phyloP scores from a whole-genome alignment of 2,329 filamentous ascomycete genomes.

The Fusarium sp. region DNA sequence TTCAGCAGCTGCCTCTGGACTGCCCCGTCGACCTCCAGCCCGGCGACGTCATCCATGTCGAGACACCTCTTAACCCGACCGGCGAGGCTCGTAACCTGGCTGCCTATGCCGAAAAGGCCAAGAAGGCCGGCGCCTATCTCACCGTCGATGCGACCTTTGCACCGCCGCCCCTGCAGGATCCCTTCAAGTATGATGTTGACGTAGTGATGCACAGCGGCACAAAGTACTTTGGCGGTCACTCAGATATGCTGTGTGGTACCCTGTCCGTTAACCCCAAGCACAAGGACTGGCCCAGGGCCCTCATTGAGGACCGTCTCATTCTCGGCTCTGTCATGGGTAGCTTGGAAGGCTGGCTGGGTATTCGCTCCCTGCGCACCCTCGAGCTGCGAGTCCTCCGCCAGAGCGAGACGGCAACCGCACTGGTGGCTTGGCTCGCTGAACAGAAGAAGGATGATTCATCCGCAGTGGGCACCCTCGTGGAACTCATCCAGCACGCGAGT shows the following conservation, averaged over 20 bases:
- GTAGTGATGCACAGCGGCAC: slow-evolving; percentile 92
- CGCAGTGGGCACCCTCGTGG: slow-evolving; percentile 65
- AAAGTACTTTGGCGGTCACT: slow-evolving; percentile 97
- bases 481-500: slow-evolving; percentile 79
- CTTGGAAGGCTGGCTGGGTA: slow-evolving; percentile 91
- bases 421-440: slow-evolving; percentile 78
- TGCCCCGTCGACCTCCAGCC: slow-evolving; percentile 74
- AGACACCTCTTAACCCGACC: slow-evolving; percentile 93
- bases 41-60: slow-evolving; percentile 90
- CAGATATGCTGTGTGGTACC: slow-evolving; percentile 90
- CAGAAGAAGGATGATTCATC: slow-evolving; percentile 56
- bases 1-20: slow-evolving; percentile 78
- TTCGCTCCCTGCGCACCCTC: slow-evolving; percentile 86
- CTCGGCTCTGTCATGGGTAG: slow-evolving; percentile 89
- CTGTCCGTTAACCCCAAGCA: slow-evolving; percentile 71
- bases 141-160: slow-evolving; percentile 94
- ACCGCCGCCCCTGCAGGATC: slow-evolving; percentile 88
- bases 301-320: slow-evolving; percentile 78
- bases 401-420: slow-evolving; percentile 73
- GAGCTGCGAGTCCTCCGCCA: slow-evolving; percentile 85
- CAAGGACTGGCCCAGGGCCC: slow-evolving; percentile 67
- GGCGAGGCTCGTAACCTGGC: slow-evolving; percentile 82
- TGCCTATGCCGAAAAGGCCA: slow-evolving; percentile 78
- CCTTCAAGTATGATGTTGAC: slow-evolving; percentile 84
- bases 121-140: slow-evolving; percentile 77